Base-by-base conservation (phyloP, 768 basidiomycete genomes). In the Rhodotorula toruloides region DNA sequence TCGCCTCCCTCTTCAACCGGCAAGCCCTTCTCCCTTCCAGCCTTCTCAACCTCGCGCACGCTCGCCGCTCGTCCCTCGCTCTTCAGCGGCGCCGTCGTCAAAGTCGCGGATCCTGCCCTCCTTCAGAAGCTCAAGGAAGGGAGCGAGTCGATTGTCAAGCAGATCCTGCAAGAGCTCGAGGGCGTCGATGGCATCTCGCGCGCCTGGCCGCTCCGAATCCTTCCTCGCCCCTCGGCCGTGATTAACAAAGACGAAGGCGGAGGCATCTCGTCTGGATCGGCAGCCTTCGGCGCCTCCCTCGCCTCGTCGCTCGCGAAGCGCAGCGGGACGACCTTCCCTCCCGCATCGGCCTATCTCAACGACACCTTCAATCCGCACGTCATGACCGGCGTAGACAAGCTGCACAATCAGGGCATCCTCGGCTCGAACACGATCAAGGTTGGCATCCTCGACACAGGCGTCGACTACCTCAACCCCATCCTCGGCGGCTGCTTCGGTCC, bases 351-450 rank as follows among this genome's bases (percentile, higher is more conserved):
- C 14, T 69, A 69, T 50, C 0, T 0, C 0, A 52, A 31, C 43
- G 67, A 68, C 34, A 60, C 63, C n/a, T 72, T 65, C 53, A 58
- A 58, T 9, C 58, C 71, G 14, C 71, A 72, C 44, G 47, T 59
- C n/a, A 54, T 63, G 55, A 69, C 71, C 9, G 83, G 85, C 27
- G 86, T 87, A 3, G 83, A 87, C 71, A 83, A 82, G 65, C 79
- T 86, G 27, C 86, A 88, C 73, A 84, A 84, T 10, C 73, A 81
- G 66, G 86, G 85, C 1, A 81, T 84, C 72, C 79, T 80, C 34
- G 87, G 88, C 42, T 42, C 42, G 42, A 42, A 21, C 12, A 42
- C 12, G 42, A 21, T 29, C n/a, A 29, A 67, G 72, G 81, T 89
- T 60, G 87, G 82, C 66, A 83, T 87, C 49, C 79, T 87, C 58